Base-by-base conservation (phyloP, 2,329 filamentous ascomycete genomes). In the Fusarium sublunatum region DNA sequence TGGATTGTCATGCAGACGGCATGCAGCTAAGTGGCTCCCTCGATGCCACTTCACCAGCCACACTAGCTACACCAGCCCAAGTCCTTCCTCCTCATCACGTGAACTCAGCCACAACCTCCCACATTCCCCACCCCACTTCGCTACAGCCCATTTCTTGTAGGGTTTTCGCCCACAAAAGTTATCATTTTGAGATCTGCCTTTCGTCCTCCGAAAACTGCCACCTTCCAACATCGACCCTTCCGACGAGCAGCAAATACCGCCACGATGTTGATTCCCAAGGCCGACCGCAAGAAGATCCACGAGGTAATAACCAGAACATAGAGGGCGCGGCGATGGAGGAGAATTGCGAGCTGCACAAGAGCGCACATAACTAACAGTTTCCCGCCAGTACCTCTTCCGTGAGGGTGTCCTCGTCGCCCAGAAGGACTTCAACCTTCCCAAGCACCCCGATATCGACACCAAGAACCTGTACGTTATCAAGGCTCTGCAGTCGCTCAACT, bases 391-490 rank as follows among this genome's bases (percentile, higher is more conserved):
- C 91, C 92, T 99, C 88, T 96, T 97, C 90, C 90, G 91, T 77
- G 91, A 90, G 86, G 87, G 87, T 77, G 91, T 93, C 72, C 92
- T 98, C 86, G 94, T 98, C 81, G 95, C 95, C 75, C 93, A 96
- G 87, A 98, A 99, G 89, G 92, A 99, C 88, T 97, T 89, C 89
- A 96, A 97, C 87, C 91, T 93, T 76, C 90, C 92, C 81, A 96
- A 96, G 90, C 95, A 99, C 87, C 87, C 87, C 79, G 94, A 99
- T 77, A 95, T 98, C 82, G 95, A 97, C 86, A 96, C 93, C 83
- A 97, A 97, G 91, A 99, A 99, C 89, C 92, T 99, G 77, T 98
- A 83, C 82, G 94, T 98, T 82, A 92, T 99, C 89, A 99, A 99
- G 90, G 95, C 95, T 77, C 90, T 89, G 85, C 95, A 99, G 87